These are phyloP conservation scores for Phtheirospermum japonicum DNA, from an alignment of 257 asterid genomes.

Conservation along the genomic window DNA sequence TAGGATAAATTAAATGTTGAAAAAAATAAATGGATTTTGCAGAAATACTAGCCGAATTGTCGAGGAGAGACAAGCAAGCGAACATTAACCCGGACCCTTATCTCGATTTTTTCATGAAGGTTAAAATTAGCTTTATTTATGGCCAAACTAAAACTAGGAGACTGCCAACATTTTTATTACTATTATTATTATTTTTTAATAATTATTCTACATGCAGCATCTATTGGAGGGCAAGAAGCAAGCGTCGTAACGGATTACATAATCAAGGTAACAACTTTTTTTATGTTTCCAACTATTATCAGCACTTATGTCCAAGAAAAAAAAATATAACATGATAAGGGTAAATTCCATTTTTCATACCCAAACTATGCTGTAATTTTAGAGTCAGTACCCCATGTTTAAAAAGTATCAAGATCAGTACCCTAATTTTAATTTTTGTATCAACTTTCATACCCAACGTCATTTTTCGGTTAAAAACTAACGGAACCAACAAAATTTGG, in stretches of 20 bases:
- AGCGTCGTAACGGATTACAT: constrained; percentile 78
- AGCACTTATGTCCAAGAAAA: too few relatives aligned
- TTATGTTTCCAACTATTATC: too few relatives aligned
- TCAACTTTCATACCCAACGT: too few relatives aligned
- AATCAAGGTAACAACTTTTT: constrained; percentile 59
- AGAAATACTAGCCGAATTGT: constrained; percentile 74
- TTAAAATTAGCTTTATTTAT: constrained; percentile 19
- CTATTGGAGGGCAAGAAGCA: constrained; percentile 78
- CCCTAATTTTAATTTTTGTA: too few relatives aligned
- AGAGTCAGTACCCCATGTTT: too few relatives aligned
- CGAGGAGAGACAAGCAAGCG: constrained; percentile 84
- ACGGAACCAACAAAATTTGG: too few relatives aligned
- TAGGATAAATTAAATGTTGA: neutral
- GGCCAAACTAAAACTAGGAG: too few relatives aligned
- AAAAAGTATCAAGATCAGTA: too few relatives aligned
- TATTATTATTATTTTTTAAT: too few relatives aligned
- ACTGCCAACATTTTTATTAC: neutral
- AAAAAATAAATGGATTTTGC: constrained; percentile 25
- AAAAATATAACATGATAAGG: constrained; percentile 1
- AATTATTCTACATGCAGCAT: constrained; percentile 56
- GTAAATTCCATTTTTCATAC: too few relatives aligned
- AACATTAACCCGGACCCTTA: constrained; percentile 84
- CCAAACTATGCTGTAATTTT: too few relatives aligned
- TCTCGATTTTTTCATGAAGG: constrained; percentile 91
- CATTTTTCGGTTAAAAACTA: too few relatives aligned